Evolutionary conservation across 2,329 filamentous ascomycete species (phyloP), one percentile per base, ranked within the genome.

Genomic region (Pestalotiopsis sp.): DNA sequence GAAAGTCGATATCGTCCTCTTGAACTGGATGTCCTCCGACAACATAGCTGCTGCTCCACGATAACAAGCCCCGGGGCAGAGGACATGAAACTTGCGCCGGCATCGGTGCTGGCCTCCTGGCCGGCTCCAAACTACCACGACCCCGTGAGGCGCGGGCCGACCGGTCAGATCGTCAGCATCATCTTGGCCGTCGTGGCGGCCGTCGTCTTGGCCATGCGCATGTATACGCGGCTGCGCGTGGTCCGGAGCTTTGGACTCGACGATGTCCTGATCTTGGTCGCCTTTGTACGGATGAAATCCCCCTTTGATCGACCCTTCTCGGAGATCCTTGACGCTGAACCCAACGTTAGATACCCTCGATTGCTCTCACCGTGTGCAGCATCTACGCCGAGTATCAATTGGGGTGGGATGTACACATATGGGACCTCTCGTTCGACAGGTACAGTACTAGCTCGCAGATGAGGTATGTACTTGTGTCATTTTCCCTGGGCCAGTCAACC

Each of bases 151-250:
- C 74, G 74, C 68, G 79, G 77, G 5, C 76, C 75, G 41, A 68
- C 69, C 14, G 77, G 75, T 31, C 69, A 74, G 64, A 71, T 78
- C 41, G 41, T 79, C 39, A 72, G 76, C 9, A 67, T 74, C 25
- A 63, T 76, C 36, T 71, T 81, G 13, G 65, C 76, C 14, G 67
- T 41, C 11, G 58, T 79, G 36, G 76, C 77, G 38, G 79, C 79
- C 0, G 23, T 74, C 6, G 68, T 79, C 61, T 67, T 82, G 6
- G 72, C 69, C 20, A 74, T 81, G 55, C 78, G 80, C 27, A 61
- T 82, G 25, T 82, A 80, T 66, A 76, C 80, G 12, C 77, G 80
- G 13, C 73, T 73, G 65, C 69, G 69, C 49, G 75, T 81, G 6
- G 79, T 80, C 0, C 74, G 74, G n/a, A 76, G 77, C 5, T 77